These are phyloP conservation scores for Rubia tinctorum DNA, from an alignment of 305 asterid genomes.

Conservation along the genomic window DNA sequence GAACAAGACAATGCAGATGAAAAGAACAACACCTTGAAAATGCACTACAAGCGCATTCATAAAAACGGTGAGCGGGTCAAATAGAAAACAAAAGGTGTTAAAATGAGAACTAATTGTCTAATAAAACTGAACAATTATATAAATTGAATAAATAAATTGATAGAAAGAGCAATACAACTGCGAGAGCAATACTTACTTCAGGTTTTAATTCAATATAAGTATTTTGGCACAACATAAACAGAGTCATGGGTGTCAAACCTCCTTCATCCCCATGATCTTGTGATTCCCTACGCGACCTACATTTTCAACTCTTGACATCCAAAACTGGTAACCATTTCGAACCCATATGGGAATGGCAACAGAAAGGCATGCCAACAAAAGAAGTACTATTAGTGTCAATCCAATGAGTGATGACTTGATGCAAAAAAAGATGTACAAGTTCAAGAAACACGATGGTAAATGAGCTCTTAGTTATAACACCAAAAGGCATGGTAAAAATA, in stretches of 20 bases:
- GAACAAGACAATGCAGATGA: conserved; percentile 70
- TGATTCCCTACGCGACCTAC: conserved; percentile 49
- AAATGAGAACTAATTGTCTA: neutral
- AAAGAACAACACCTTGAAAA: conserved; percentile 75
- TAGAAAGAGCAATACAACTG: neutral
- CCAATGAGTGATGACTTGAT: conserved; percentile 99
- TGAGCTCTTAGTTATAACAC: conserved; percentile 14
- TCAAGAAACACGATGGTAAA: conserved; percentile 9
- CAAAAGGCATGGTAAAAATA: neutral
- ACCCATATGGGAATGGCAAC: conserved; percentile 93
- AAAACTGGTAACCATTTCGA: conserved; percentile 88
- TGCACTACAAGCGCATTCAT: conserved; percentile 2
- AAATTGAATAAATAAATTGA: too few relatives aligned
- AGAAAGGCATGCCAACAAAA: conserved; percentile 97
- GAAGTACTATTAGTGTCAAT: conserved; percentile 88
- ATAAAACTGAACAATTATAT: neutral
- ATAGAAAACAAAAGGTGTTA: neutral
- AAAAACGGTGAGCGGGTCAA: neutral
- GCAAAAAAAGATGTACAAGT: conserved; percentile 36
- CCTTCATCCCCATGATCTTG: conserved; percentile 59
- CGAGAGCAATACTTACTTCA: neutral
- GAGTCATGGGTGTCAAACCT: conserved; percentile 43
- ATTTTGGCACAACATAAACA: neutral
- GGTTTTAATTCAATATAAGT: neutral
- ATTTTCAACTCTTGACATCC: conserved; percentile 61